Evolutionary conservation across 345 rosid genomes (phyloP).

Genomic region (Eucalyptus caleyi): DNA sequence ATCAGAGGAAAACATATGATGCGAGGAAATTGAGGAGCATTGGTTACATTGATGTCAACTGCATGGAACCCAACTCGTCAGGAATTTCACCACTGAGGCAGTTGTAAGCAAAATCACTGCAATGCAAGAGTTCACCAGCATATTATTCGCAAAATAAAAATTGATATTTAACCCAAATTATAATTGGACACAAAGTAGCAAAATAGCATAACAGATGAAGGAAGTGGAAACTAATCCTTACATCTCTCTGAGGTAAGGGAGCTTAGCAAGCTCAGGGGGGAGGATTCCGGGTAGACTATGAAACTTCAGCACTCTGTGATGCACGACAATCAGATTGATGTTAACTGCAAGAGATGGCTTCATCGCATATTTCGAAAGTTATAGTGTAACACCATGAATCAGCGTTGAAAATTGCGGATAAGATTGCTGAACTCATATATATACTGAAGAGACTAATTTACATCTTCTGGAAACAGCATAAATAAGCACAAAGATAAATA

Average conservation of each 20-base stretch:
- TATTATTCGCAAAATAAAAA: background rate
- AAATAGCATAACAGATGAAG: background rate
- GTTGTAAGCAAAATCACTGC: slow-evolving; percentile 21
- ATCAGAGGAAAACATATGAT: background rate
- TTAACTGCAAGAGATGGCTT: background rate
- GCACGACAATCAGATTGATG: background rate
- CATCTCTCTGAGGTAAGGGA: slow-evolving; percentile 40
- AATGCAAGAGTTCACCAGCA: background rate
- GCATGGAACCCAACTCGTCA: slow-evolving; percentile 24
- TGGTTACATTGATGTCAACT: slow-evolving; percentile 11
- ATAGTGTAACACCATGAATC: background rate
- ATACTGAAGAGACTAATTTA: background rate
- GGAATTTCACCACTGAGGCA: slow-evolving; percentile 33
- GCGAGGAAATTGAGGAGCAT: background rate
- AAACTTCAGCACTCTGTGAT: slow-evolving; percentile 26
- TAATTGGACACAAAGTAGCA: background rate
- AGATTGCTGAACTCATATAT: background rate
- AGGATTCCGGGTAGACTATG: slow-evolving; percentile 58
- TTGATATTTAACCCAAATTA: background rate
- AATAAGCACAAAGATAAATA: background rate
- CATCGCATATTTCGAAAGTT: background rate
- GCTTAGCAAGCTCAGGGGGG: slow-evolving; percentile 45
- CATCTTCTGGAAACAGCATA: background rate
- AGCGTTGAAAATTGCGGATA: background rate
- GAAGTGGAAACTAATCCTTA: slow-evolving; percentile 3